These are phyloP conservation scores for Kregervanrija fluxuum DNA, from an alignment of 805 yeast genomes.

Conservation along the genomic window DNA sequence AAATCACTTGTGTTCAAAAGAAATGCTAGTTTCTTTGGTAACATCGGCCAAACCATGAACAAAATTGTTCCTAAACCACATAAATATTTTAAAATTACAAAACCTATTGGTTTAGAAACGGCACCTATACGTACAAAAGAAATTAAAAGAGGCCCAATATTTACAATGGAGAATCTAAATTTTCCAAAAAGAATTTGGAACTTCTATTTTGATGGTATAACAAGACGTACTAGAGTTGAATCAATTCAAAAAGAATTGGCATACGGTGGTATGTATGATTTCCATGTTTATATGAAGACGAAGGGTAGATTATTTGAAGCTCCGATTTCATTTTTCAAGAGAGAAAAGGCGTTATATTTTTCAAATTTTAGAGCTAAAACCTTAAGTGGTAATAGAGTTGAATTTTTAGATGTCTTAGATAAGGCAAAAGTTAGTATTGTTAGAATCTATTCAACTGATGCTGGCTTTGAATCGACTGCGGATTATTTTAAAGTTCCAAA, in stretches of 20 bases:
- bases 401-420: constrained; percentile 33
- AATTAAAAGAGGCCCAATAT: constrained; percentile 14
- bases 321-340: constrained; percentile 72
- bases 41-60: constrained; percentile 24
- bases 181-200: constrained; percentile 26
- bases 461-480: constrained; percentile 62
- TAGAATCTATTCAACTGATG: constrained; percentile 55
- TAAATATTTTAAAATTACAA: constrained; percentile 24
- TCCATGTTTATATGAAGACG: constrained; percentile 59
- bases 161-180: constrained; percentile 23
- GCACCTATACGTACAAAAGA: constrained; percentile 20
- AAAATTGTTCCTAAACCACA: constrained; percentile 29
- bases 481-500: constrained; percentile 47
- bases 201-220: constrained; percentile 30
- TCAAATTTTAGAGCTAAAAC: constrained; percentile 68
- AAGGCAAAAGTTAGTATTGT: constrained; percentile 52
- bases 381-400: constrained; percentile 29
- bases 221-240: constrained; percentile 26
- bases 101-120: constrained; percentile 26
- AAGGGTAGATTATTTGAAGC: constrained; percentile 80
- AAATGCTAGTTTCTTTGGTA: constrained; percentile 25
- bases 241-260: constrained; percentile 54
- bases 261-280: constrained; percentile 60
- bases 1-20: constrained; percentile 8
- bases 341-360: constrained; percentile 68